Base-by-base conservation (phyloP, 2,329 filamentous ascomycete genomes). In the Colletotrichum echinochloae region DNA sequence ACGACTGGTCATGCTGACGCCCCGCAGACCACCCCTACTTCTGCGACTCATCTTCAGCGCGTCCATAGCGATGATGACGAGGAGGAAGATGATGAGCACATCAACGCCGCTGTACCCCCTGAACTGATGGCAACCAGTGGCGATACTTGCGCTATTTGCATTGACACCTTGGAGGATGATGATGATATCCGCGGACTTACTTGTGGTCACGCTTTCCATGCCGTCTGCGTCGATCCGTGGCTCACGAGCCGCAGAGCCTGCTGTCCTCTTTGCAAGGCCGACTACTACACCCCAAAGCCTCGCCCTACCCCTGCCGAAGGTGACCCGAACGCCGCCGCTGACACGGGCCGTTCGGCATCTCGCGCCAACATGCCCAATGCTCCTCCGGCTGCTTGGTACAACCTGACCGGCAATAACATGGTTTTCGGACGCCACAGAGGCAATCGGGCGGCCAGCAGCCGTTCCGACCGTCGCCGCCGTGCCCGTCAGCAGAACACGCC, bases 201-300 rank as follows among this genome's bases (percentile, higher is more conserved):
- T 5, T 99, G 96, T 77, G 96, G 96, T n/a, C 96, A 99, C 81
- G 95, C 95, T 64, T 99, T 98, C 88, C 96, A 99, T 79, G 95
- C 94, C 60, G 93, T 92, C 48, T 99, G 96, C 78, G 89, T 99
- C 59, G 96, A 99, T 76, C 96, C 96, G 14, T 99, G 96, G 96
- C 84, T 99, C 73, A 99, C 96, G 12, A 95, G 93, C 78, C 90
- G 96, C 73, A 91, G 95, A 74, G 96, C 96, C 33, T 98, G 95
- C 84, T 99, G 96, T 79, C 96, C 96, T 7, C 90, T 99, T 8
- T 99, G 96, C 86, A 99, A 99, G 83, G 94, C 95, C 49, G 96
- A 99, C 78, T 99, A 98, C 81, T 98, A 97, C 80, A 91, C 94
- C 3, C 95, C 96, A 0, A 98, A 98, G 82, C 94, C 94, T 60